Conservation (phyloP, 257 asterid genomes). For the Solanum sejunctum region DNA sequence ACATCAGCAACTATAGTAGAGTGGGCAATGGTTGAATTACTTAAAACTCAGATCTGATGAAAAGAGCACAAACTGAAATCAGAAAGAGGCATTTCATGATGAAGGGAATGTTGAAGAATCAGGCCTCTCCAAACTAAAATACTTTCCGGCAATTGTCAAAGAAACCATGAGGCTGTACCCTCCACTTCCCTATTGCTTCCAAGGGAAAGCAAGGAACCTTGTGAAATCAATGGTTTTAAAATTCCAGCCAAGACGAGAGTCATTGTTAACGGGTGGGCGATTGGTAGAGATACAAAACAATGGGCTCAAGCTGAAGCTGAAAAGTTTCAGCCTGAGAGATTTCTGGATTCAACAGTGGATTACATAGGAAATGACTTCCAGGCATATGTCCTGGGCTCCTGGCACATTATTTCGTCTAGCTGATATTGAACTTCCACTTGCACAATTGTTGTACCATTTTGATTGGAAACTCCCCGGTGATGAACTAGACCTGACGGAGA, state of each 20-base stretch:
- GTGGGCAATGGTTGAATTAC: constrained; percentile 9
- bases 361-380: background rate
- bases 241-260: constrained; percentile 1
- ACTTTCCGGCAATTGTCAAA: constrained; percentile 1
- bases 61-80: constrained; percentile 12
- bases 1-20: constrained; percentile 2
- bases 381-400: background rate
- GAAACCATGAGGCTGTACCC: constrained; percentile 9
- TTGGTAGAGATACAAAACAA: background rate
- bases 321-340: background rate
- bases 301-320: background rate
- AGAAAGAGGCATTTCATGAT: background rate
- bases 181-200: background rate
- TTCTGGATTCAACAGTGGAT: background rate
- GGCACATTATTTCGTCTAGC: background rate
- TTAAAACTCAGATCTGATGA: background rate
- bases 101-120: background rate
- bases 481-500: constrained; percentile 1
- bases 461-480: constrained; percentile 3
- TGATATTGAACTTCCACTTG: background rate
- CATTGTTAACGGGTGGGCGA: background rate
- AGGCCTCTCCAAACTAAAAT: background rate
- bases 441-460: background rate
- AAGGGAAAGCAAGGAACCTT: constrained; percentile 3
- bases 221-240: constrained; percentile 2